Base-by-base conservation (phyloP, 805 yeast genomes). In the Clavispora santaluciae region DNA sequence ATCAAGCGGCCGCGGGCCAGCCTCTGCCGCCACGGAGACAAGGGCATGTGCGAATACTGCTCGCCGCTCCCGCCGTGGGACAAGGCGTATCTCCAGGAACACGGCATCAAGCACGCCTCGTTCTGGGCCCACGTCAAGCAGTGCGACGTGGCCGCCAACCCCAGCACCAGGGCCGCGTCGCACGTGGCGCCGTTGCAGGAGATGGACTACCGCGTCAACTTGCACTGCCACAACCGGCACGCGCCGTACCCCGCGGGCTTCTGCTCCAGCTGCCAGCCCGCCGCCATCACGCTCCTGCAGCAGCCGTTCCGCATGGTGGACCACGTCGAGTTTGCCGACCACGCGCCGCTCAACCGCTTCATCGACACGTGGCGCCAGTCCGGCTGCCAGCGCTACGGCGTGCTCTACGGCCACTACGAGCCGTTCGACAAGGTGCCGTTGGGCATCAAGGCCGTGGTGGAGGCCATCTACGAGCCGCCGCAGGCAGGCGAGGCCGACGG, bases 41-140 rank as follows among this genome's bases (percentile, higher is more conserved):
- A 83, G 53, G 99, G 98, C 2, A 93, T 93, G 98, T 93, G 99
- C 62, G 99, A 93, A 56, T 88, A 89, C 58, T 93, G 98, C 60
- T 80, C 95, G 24, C 96, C 98, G 0, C 66, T 93, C 39, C 96
- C 96, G 25, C 98, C 99, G 2, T 93, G 91, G 87, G 96, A 93
- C 60, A 74, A 73, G 48, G 77, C 73, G 17, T 91, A 89, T 59
- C 82, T 81, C 48, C 76, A 76, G 36, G 83, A 80, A 46, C 71
- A 89, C 46, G 80, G 77, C 28, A 87, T 91, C 58, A 93, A 93
- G 61, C 98, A 91, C 61, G 69, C 79, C 38, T 87, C 97, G 3
- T 88, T 83, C 60, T 95, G 89, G 58, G 83, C 97, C 0, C 72
- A 89, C 58, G 61, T 90, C 41, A 82, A 82, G 49, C 83, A 86